phyloP scores from a whole-genome alignment of 2,329 filamentous ascomycete genomes.

The Xylariales sp. region DNA sequence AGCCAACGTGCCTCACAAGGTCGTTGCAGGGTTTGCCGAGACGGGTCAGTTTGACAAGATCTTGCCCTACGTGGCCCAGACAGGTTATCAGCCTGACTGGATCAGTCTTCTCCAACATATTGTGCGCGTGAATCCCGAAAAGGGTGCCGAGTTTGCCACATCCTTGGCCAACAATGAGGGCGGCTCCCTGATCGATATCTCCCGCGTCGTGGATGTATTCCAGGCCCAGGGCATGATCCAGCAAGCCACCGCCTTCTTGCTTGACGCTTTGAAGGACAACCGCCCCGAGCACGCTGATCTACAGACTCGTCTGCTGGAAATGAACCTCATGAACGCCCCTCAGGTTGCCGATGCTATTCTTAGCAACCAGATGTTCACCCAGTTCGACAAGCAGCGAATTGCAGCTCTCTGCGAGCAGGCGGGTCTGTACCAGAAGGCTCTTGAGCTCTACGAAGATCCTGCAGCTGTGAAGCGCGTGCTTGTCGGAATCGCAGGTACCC shows the following conservation, averaged over 20 bases:
- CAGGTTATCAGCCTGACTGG: conserved; percentile 92
- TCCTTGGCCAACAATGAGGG: conserved; percentile 84
- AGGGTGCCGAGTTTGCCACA: conserved; percentile 92
- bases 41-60: conserved; percentile 97
- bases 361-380: conserved; percentile 96
- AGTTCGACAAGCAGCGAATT: conserved; percentile 90
- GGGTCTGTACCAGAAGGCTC: conserved; percentile 76
- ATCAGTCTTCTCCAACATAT: conserved; percentile 89
- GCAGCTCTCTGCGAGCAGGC: conserved; percentile 90
- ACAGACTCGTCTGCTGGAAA: conserved; percentile 92
- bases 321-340: conserved; percentile 95
- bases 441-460: conserved; percentile 94
- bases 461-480: conserved; percentile 85
- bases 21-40: conserved; percentile 91
- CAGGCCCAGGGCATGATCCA: conserved; percentile 97
- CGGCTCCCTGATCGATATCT: conserved; percentile 83
- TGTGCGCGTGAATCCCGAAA: conserved; percentile 84
- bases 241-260: conserved; percentile 94
- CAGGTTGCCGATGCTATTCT: conserved; percentile 98
- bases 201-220: conserved; percentile 96
- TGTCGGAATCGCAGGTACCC: conserved; percentile 73
- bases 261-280: conserved; percentile 94
- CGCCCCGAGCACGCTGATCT: conserved; percentile 88
- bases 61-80: conserved; percentile 79
- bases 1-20: conserved; percentile 87